Evolutionary conservation across 257 asterid genomes (phyloP), one percentile per base, ranked within the genome.

Genomic region (Capsicum baccatum): DNA sequence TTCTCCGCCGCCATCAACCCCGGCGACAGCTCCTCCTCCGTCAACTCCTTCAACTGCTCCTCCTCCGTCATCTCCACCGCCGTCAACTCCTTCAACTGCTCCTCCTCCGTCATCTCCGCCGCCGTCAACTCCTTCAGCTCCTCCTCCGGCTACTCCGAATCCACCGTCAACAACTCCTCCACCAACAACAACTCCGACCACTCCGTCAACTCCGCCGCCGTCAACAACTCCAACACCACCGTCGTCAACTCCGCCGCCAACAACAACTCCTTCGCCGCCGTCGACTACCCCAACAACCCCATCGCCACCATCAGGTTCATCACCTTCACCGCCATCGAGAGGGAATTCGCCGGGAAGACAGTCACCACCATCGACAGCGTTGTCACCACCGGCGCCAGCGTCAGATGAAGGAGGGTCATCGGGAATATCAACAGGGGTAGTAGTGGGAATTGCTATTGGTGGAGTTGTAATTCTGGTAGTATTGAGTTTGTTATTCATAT

Each of bases 391-490:
- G 16, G n/a, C 74, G 0, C 90, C 92, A 0, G 85, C 94, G 15
- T 17, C 86, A 17, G 83, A 87, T n/a, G 44, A 39, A 3, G 69
- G 9, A 2, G 85, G 85, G 37, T 56, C 89, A 14, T 83, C 90
- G 35, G 90, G 86, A 8, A 85, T 90, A 19, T 85, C 97, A 8
- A 87, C 93, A 4, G 93, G 90, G 55, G 8, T 62, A 85, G 93
- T 91, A 15, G 92, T 93, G 13, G 97, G 97, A 39, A 88, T 94
- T 26, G 97, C 97, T 8, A 58, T 93, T 6, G 97, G 91, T 5
- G 97, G 93, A 56, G 93, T 94, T 5, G 80, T 90, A 0, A 55
- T 93, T 70, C 86, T 94, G n/a, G 91, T 85, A 54, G 60, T 92
- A 73, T 14, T 94, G 83, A 90, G 92, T 73, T 42, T 92, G 69